Conservation (phyloP, 1,284 basidiomycete species). For the Cystobasidium pallidum region DNA sequence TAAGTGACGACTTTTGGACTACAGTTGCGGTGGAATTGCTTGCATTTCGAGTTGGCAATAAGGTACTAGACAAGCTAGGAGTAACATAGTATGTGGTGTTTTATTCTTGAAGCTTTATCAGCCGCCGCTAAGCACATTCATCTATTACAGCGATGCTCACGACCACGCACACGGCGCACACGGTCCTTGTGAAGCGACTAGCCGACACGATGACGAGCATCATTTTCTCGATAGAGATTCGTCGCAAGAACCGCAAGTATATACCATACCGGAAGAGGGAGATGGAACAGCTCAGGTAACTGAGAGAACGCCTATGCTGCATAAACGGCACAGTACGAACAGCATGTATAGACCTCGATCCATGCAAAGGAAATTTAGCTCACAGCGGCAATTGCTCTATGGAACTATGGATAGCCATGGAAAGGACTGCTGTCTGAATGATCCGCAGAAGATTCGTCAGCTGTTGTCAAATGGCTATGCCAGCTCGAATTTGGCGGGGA, state of each 20-base stretch:
- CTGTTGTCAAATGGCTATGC: conserved; percentile 7
- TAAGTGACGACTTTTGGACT: background rate
- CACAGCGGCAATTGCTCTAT: conserved; percentile 20
- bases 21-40: conserved; percentile 74
- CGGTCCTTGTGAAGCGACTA: conserved; percentile 35
- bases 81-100: conserved; percentile 29
- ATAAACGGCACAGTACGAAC: background rate
- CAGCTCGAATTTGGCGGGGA: background rate
- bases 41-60: conserved; percentile 60
- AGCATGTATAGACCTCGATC: background rate
- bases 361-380: conserved; percentile 15
- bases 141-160: conserved; percentile 20
- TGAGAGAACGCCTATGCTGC: background rate
- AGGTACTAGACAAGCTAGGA: conserved; percentile 49
- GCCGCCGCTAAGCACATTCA: background rate
- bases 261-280: conserved; percentile 1
- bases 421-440: conserved; percentile 9
- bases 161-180: conserved; percentile 37
- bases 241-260: conserved; percentile 19
- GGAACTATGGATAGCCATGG: conserved; percentile 7
- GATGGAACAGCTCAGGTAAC: background rate
- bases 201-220: conserved; percentile 23
- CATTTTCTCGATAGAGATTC: background rate
- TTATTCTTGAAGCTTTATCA: background rate
- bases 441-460: conserved; percentile 9